Evolutionary conservation across 208 protist species (phyloP), one percentile per base, ranked within the genome.

Genomic region (Wallacemonas rigidus): DNA sequence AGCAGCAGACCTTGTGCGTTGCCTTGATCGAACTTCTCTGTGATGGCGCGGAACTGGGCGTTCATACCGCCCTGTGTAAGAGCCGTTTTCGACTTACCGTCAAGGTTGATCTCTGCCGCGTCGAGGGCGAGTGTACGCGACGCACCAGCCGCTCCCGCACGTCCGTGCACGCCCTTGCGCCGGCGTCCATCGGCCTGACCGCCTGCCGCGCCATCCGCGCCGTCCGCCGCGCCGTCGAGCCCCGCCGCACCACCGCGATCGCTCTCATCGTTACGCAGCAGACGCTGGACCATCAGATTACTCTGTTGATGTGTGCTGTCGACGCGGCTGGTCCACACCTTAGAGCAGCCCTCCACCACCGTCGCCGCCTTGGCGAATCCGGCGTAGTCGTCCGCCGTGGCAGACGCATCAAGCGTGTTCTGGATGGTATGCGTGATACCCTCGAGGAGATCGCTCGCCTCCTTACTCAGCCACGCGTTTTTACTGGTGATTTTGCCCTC

Each of bases 341-440:
- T 97, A 26, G 90, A 93, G 78, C 93, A 94, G n/a, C 93, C 91
- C 77, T 97, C 90, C 74, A 97, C 93, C n/a, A 97, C 87, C 12
- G 88, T 95, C 39, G 93, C 93, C 9, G 89, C 90, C 82, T 97
- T 97, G 8, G 93, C 82, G 71, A 97, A 97, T 61, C 90, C 89
- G 15, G 85, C 69, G 83, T 95, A 95, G 75, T 95, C 89, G 58
- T 97, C 93, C 15, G 73, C 72, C 4, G 75, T 71, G 35, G 76
- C 81, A 2, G 77, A 81, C 12, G 51, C 43, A 45, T 93, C 87
- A 36, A 97, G 72, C 6, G 89, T 93, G 53, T 75, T 89, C 74
- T 92, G 88, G 41, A 97, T 92, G 45, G 90, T 95, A 77, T 95
- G 88, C 3, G 87, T 88, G 71, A 97, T 95, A 64, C 93, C 93